Percentiles rank a stretch among this genome's conserved stretches.
These are phyloP conservation scores for Ilyonectria robusta DNA, from an alignment of 2,329 filamentous ascomycete species.

Conservation along the genomic window DNA sequence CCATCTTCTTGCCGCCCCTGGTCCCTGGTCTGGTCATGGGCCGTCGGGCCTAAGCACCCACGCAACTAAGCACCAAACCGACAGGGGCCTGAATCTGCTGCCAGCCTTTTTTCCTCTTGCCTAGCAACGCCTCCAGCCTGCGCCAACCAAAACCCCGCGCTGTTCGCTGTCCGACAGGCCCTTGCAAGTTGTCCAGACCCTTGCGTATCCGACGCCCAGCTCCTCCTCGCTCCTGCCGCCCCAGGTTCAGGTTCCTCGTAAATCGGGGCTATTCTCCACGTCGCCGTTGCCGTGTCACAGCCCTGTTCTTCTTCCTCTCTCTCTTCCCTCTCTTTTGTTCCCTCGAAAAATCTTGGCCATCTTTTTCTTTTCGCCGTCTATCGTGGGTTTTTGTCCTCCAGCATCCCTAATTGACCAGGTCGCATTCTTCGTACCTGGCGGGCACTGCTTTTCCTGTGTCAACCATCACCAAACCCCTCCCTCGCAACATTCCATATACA, in stretches of 20 bases:
- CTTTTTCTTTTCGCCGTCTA: constrained; percentile 24
- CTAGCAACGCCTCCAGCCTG: constrained; percentile 23
- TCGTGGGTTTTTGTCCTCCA: neutral
- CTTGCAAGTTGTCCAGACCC: neutral
- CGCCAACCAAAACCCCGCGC: neutral
- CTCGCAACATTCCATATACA: constrained; percentile 28
- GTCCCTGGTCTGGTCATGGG: constrained; percentile 15
- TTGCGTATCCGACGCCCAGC: neutral
- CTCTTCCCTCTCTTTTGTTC: constrained; percentile 25
- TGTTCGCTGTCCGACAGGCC: neutral
- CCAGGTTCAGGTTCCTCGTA: constrained; percentile 19
- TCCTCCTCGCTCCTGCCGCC: constrained; percentile 1
- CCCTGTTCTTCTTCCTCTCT: constrained; percentile 31
- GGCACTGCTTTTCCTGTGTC: constrained; percentile 20
- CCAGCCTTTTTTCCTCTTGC: constrained; percentile 9
- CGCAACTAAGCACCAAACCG: neutral
- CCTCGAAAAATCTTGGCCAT: constrained; percentile 3
- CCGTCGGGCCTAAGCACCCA: constrained; percentile 13
- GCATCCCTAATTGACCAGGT: constrained; percentile 10
- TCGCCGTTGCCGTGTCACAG: constrained; percentile 36
- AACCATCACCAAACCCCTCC: constrained; percentile 20
- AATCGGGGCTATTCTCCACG: constrained; percentile 21
- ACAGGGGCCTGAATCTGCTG: constrained; percentile 23
- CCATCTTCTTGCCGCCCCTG: constrained; percentile 20
- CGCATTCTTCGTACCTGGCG: neutral